Evolutionary conservation across 208 protist species (phyloP).

Genomic region (Crithidia sp.): DNA sequence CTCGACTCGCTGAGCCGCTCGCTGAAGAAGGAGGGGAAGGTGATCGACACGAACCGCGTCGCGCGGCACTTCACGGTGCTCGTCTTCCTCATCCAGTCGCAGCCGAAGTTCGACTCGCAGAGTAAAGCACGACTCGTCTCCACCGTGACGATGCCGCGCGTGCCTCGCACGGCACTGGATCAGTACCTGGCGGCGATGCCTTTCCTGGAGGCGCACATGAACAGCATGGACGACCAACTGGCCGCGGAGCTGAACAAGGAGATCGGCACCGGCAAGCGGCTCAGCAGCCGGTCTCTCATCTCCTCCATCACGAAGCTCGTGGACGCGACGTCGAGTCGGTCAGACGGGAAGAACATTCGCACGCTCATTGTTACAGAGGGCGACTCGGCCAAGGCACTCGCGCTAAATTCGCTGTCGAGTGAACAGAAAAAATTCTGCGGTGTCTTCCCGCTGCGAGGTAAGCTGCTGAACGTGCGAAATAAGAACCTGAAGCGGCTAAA

Average conservation of each 20-base stretch:
- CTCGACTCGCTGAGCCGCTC: conserved; percentile 61
- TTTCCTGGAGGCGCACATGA: conserved; percentile 82
- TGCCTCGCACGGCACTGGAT: conserved; percentile 90
- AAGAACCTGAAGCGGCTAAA: conserved; percentile 91
- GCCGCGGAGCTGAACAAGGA: conserved; percentile 84
- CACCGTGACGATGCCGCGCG: conserved; percentile 71
- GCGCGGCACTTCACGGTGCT: conserved; percentile 98
- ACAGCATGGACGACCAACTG: conserved; percentile 68
- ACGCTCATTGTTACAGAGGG: conserved; percentile 99
- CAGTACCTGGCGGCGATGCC: conserved; percentile 83
- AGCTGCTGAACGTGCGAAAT: conserved; percentile 98
- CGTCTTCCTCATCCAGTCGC: conserved; percentile 98
- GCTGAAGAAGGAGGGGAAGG: conserved; percentile 86
- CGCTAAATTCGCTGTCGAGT: conserved; percentile 95
- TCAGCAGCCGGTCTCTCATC: conserved; percentile 79
- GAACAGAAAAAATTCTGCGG: conserved; percentile 97
- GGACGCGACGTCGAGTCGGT: conserved; percentile 87
- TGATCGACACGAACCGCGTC: conserved; percentile 95
- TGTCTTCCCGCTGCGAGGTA: conserved; percentile 98
- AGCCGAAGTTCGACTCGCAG: conserved; percentile 99
- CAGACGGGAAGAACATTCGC: conserved; percentile 85
- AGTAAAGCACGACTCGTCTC: conserved; percentile 99
- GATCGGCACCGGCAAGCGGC: conserved; percentile 67
- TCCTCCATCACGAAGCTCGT: conserved; percentile 98
- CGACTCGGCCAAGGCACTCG: conserved; percentile 98